Base-by-base conservation (phyloP, 1,139 yeast species). In the Suzukiozyma palmioleophila region DNA sequence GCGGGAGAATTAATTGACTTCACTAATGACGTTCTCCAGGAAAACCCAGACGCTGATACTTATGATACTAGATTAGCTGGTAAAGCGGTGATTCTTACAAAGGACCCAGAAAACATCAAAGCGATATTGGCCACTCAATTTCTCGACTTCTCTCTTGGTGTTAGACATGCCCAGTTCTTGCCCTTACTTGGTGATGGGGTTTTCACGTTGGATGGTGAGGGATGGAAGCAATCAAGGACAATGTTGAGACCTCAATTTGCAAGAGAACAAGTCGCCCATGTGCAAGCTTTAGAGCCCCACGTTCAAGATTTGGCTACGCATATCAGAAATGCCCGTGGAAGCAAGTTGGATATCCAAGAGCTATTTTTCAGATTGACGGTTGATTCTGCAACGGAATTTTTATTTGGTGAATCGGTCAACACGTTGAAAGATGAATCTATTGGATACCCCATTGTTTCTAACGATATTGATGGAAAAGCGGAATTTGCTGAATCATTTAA, bases 181-280 rank as follows among this genome's bases (percentile, higher is more conserved):
- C 74, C 77, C 4, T 54, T 75, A 22, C 59, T 77, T 36, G 83
- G 83, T 7, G 74, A 75, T 42, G 83, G 83, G 3, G 76, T 77
- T 42, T 77, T 77, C 58, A 76, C 81, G 1, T 62, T 75, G 29
- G 78, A 75, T 42, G 79, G 77, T 8, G 66, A 60, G 28, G 78
- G 75, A 3, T 77, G 83, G 83, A 73, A 75, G 48, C 79, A 76
- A 51, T 69, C 80, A 16, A 60, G 83, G 37, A 72, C 79, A 2
- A 61, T 77, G 75, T 66, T 78, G 49, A 64, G 82, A 43, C 83
- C 84, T 1, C 81, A 76, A 54, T 78, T 78, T 55, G 65, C 76
- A 14, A 62, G 79, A 43, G 80, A 75, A 48, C 80, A 76, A 53
- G 69, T 77, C 32, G 67, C 74, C 9, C 80, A 75, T 46, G 69